Evolutionary conservation across 768 basidiomycete species (phyloP).

Genomic region (Lactifluus piperatus): DNA sequence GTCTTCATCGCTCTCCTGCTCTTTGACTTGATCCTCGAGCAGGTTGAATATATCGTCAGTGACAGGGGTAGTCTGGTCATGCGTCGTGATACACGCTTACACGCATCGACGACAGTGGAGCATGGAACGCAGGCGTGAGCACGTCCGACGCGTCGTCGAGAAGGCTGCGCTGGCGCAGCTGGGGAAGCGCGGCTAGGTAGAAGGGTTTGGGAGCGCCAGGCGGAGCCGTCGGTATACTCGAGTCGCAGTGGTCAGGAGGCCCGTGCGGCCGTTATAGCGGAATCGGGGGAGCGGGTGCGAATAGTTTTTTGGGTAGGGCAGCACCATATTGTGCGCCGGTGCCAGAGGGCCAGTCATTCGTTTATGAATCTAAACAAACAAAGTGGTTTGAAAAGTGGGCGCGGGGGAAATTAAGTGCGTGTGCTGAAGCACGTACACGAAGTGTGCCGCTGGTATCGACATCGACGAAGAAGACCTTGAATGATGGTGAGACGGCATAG

Average conservation of each 20-base stretch:
- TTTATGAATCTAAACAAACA: slow-evolving; percentile 37
- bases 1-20: slow-evolving; percentile 71
- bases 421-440: slow-evolving; percentile 71
- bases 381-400: neutral
- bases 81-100: slow-evolving; percentile 21
- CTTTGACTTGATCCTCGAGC: slow-evolving; percentile 67
- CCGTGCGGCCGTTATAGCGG: slow-evolving; percentile 43
- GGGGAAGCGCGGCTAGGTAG: slow-evolving; percentile 56
- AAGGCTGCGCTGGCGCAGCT: slow-evolving; percentile 57
- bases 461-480: slow-evolving; percentile 79
- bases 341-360: slow-evolving; percentile 61
- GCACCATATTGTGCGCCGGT: slow-evolving; percentile 65
- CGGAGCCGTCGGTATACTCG: slow-evolving; percentile 41
- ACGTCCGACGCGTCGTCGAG: slow-evolving; percentile 65
- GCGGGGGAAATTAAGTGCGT: slow-evolving; percentile 57
- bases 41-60: slow-evolving; percentile 37
- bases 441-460: slow-evolving; percentile 63
- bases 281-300: slow-evolving; percentile 73
- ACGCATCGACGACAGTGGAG: slow-evolving; percentile 47
- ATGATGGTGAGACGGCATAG: neutral
- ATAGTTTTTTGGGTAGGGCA: slow-evolving; percentile 70
- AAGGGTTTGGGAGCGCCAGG: slow-evolving; percentile 55
- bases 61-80: slow-evolving; percentile 20
- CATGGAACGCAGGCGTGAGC: slow-evolving; percentile 49
- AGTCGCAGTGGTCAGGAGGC: slow-evolving; percentile 55